These are phyloP conservation scores for Eragrostis nindensis DNA, from an alignment of 176 grass and related monocot species.

Conservation along the genomic window DNA sequence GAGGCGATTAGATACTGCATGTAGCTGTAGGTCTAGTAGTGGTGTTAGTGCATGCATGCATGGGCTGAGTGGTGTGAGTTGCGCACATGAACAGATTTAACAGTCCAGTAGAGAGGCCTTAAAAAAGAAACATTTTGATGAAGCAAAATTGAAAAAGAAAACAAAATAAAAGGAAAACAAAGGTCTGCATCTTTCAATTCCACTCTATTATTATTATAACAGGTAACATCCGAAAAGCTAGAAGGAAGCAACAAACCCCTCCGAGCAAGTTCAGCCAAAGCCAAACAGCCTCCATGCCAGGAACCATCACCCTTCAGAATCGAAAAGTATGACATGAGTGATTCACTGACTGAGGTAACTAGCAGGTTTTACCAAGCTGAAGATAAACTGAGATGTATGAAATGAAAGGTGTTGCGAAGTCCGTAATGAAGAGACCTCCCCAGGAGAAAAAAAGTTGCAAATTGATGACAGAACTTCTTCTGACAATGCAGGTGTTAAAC, in stretches of 20 bases:
- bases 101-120: background rate
- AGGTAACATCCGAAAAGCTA: conserved; percentile 83
- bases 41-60: too few species aligned
- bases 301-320: conserved; percentile 87
- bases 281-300: conserved; percentile 97
- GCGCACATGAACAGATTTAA: conserved; percentile 32
- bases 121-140: conserved; percentile 8
- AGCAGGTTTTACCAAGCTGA: conserved; percentile 33
- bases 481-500: conserved; percentile 81
- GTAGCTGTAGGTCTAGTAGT: too few species aligned
- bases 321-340: conserved; percentile 29
- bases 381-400: conserved; percentile 16
- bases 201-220: conserved; percentile 59
- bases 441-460: conserved; percentile 89
- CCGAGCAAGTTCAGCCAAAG: conserved; percentile 92
- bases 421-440: conserved; percentile 69
- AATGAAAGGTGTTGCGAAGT: conserved; percentile 27
- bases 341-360: conserved; percentile 20
- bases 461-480: conserved; percentile 93
- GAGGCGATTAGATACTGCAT: too few species aligned
- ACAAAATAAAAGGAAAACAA: too few species aligned
- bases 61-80: too few species aligned
- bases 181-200: background rate
- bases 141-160: conserved; percentile 21
- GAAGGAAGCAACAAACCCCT: conserved; percentile 87